phyloP scores from a whole-genome alignment of 1,284 basidiomycete genomes.

The Tilletia setariae region DNA sequence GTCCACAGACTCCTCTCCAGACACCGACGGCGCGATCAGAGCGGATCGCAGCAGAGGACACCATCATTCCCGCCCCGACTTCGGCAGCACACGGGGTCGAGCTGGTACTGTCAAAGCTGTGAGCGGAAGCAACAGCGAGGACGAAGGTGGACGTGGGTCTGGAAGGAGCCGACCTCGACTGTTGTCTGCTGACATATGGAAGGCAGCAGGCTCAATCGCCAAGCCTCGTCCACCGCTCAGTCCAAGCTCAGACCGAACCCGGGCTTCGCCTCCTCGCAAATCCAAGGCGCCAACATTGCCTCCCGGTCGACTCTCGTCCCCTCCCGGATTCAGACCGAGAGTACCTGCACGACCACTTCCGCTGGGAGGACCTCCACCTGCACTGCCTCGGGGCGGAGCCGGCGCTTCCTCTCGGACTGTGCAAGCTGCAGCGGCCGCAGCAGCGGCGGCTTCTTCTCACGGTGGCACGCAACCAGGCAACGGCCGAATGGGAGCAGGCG shows the following conservation, averaged over 20 bases:
- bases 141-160: background rate
- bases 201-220: constrained; percentile 14
- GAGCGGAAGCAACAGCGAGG: background rate
- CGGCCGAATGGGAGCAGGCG: background rate
- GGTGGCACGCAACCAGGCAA: background rate
- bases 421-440: background rate
- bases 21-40: background rate
- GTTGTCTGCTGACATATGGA: constrained; percentile 2
- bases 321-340: constrained; percentile 9
- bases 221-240: background rate
- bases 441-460: background rate
- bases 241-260: background rate
- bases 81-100: background rate
- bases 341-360: background rate
- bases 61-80: background rate
- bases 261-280: constrained; percentile 7
- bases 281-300: constrained; percentile 2
- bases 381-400: background rate
- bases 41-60: no score
- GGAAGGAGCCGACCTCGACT: constrained; percentile 1
- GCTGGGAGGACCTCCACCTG: constrained; percentile 7
- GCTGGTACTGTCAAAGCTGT: background rate
- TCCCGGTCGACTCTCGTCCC: constrained; percentile 8
- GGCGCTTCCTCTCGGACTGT: background rate
- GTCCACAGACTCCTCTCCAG: no score